Evolutionary conservation across 192 early-diverging fungal genomes (phyloP).

Genomic region (Funneliformis mosseae): DNA sequence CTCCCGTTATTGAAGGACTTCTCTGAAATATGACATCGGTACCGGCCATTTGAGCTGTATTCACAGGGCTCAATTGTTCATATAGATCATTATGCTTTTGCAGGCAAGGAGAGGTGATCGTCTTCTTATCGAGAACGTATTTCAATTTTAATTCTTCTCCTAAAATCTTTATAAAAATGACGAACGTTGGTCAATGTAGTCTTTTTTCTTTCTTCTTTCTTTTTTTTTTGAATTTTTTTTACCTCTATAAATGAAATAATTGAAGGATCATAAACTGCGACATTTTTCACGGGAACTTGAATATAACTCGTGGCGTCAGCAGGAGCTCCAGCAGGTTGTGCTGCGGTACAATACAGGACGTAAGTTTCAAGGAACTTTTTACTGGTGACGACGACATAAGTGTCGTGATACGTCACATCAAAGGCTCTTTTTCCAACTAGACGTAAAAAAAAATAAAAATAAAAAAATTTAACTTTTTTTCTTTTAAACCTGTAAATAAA

Average conservation of each 20-base stretch:
- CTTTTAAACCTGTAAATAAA: background rate
- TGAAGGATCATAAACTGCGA: background rate
- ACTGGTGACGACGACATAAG: background rate
- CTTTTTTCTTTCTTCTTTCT: background rate
- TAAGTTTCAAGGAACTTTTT: background rate
- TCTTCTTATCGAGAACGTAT: background rate
- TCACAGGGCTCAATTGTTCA: background rate
- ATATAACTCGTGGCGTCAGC: background rate
- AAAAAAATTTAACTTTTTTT: no score
- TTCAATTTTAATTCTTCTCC: background rate
- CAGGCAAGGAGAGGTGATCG: slow-evolving; percentile 18
- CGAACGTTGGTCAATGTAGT: no score
- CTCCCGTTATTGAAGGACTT: background rate
- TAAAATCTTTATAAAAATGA: slow-evolving; percentile 2
- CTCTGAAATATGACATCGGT: slow-evolving; percentile 5
- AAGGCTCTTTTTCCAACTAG: background rate
- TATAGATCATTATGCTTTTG: background rate
- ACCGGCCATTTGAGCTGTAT: background rate
- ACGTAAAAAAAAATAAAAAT: background rate
- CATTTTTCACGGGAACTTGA: slow-evolving; percentile 18
- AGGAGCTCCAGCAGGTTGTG: background rate
- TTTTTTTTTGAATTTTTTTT: background rate
- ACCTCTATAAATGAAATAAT: slow-evolving; percentile 26
- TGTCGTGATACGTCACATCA: background rate
- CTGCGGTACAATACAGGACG: slow-evolving; percentile 13